Evolutionary conservation across 129 eudicot genomes (phyloP), one percentile per base, ranked within the genome.

Genomic region (Chrysanthemum lavandulifolium): DNA sequence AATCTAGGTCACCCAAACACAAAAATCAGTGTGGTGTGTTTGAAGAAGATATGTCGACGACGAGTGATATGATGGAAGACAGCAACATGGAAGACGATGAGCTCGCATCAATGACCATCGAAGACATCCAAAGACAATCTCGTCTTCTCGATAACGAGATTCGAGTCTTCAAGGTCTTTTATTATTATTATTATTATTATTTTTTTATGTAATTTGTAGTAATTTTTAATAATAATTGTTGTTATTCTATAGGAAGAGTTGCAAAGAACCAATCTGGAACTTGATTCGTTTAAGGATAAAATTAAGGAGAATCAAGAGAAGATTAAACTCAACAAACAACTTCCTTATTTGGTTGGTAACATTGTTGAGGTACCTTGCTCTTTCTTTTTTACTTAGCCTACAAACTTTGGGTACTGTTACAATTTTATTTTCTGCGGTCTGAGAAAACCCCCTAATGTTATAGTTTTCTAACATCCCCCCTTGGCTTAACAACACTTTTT

Each of bases 231-330:
- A 33, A 33, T 36, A 5, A 5, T 4, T 5, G 1, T 36, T 36
- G 8, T 5, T 31, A 31, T 31, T 31, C 1, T 36, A 36, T 36
- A 93, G 98, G 98, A 93, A 70, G 98, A 93, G 79, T 54, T 82
- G 74, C 98, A 93, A 71, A 80, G 97, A 27, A 82, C 90, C 16
- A 90, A 75, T 75, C 84, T 93, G 4, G 98, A 93, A 75, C 59
- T 86, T 68, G 98, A 93, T 70, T 87, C 98, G 13, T 78, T 84
- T 27, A 84, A 79, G 77, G 98, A 93, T 43, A 93, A 93, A 72
- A 93, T 86, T 0, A 90, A 87, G 77, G 97, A 90, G 81, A 93
- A 93, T 83, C 97, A 89, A 58, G 98, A 93, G 81, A 93, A 93
- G 75, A 93, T 93, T 71, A 93, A 93, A 74, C 86, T 93, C 25